phyloP scores from a whole-genome alignment of 2,329 filamentous ascomycete genomes.

The Aureobasidium leucospermi region DNA sequence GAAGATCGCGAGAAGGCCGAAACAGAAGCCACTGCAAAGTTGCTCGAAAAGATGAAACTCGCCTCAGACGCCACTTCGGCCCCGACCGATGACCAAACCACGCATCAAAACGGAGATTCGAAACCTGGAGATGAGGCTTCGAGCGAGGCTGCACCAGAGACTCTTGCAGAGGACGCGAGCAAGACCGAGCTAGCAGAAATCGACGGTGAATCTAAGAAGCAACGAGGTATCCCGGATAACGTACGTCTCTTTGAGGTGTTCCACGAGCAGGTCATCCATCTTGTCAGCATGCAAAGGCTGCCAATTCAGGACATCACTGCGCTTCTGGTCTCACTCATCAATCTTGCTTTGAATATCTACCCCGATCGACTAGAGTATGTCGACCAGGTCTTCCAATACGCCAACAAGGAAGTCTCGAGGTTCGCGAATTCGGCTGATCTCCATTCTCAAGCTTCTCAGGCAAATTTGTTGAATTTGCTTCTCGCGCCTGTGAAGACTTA shows the following conservation, averaged over 20 bases:
- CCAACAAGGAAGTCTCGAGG: conserved; percentile 76
- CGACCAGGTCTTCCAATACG: conserved; percentile 86
- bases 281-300: conserved; percentile 84
- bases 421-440: conserved; percentile 93
- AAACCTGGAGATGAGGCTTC: conserved; percentile 22
- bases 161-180: conserved; percentile 23
- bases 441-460: conserved; percentile 79
- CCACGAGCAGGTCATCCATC: conserved; percentile 87
- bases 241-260: conserved; percentile 95
- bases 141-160: conserved; percentile 20
- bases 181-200: conserved; percentile 26
- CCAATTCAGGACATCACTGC: conserved; percentile 94
- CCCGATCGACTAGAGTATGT: conserved; percentile 89
- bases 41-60: conserved; percentile 72
- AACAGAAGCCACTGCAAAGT: conserved; percentile 69
- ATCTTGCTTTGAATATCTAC: conserved; percentile 92
- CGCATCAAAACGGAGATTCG: conserved; percentile 21
- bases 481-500: conserved; percentile 86
- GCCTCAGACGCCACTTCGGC: conserved; percentile 43
- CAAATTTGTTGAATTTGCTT: conserved; percentile 82
- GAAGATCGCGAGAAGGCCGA: conserved; percentile 71
- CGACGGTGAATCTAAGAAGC: conserved; percentile 39
- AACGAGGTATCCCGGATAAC: conserved; percentile 59
- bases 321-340: conserved; percentile 84
- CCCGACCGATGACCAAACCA: conserved; percentile 27